phyloP scores from a whole-genome alignment of 73 alveolate species.

The Blepharisma stoltei region DNA sequence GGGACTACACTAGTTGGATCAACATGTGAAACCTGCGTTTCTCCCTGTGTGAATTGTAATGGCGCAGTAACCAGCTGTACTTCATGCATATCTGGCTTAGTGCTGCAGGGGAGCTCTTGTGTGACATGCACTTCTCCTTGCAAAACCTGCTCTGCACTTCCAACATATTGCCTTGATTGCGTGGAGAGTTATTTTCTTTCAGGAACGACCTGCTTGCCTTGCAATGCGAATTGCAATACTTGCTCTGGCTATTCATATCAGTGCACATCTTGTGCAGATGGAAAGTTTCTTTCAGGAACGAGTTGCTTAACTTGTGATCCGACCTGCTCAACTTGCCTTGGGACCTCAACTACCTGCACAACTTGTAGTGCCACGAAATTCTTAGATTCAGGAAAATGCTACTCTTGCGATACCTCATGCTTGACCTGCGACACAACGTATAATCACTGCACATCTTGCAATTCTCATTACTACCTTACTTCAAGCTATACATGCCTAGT shows the following conservation, averaged over 20 bases:
- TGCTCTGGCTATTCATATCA: conserved; percentile 22
- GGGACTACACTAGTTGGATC: neutral
- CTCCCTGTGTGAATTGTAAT: conserved; percentile 6
- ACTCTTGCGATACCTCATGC: conserved; percentile 15
- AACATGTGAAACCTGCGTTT: neutral
- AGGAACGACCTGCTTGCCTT: conserved; percentile 35
- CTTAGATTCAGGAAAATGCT: conserved; percentile 24
- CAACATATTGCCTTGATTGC: conserved; percentile 29
- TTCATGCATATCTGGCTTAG: neutral
- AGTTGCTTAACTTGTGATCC: neutral
- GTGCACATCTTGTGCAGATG: conserved; percentile 23
- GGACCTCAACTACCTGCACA: neutral
- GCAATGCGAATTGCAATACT: conserved; percentile 40
- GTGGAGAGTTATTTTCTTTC: conserved; percentile 28
- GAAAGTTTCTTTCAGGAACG: conserved; percentile 27
- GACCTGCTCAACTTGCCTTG: neutral
- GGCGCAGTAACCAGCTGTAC: neutral
- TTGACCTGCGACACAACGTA: conserved; percentile 22
- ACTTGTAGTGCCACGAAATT: neutral
- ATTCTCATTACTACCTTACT: neutral
- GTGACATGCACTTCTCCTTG: conserved; percentile 34
- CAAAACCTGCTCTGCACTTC: neutral
- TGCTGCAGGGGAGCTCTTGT: neutral
- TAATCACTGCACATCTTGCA: conserved; percentile 19
- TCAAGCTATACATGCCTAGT: neutral